Evolutionary conservation across 1,139 yeast genomes (phyloP).

Genomic region (Geotrichum citri-aurantii): DNA sequence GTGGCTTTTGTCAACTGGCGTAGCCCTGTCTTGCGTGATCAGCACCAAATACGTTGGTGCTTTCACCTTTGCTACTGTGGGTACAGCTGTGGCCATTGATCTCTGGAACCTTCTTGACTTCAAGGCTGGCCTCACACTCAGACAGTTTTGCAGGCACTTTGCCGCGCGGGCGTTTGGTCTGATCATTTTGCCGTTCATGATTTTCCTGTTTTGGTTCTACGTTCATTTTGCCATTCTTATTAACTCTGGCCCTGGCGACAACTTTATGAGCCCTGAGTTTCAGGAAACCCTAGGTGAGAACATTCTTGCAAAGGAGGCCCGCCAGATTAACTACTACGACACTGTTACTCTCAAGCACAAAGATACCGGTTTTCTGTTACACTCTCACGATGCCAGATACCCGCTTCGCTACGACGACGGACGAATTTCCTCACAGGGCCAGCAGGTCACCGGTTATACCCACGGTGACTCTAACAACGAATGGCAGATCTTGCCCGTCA

Average conservation of each 20-base stretch:
- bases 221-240: constrained; percentile 76
- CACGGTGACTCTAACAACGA: constrained; percentile 60
- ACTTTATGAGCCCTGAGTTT: constrained; percentile 87
- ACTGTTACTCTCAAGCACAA: constrained; percentile 69
- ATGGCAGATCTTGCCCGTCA: constrained; percentile 80
- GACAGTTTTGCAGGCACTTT: constrained; percentile 61
- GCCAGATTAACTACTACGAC: constrained; percentile 69
- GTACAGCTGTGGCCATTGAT: constrained; percentile 78
- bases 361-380: constrained; percentile 68
- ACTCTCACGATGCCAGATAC: constrained; percentile 68
- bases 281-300: constrained; percentile 89
- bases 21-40: constrained; percentile 81
- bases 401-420: constrained; percentile 97
- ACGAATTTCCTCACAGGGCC: constrained; percentile 89
- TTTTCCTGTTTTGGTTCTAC: constrained; percentile 90
- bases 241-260: constrained; percentile 93
- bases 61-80: constrained; percentile 81
- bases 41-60: constrained; percentile 93
- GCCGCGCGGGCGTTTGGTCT: constrained; percentile 68
- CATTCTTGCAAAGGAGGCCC: constrained; percentile 58
- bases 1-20: constrained; percentile 81
- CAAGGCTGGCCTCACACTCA: constrained; percentile 59
- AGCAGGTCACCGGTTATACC: constrained; percentile 77
- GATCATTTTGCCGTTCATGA: constrained; percentile 70
- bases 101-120: constrained; percentile 81